Base-by-base conservation (phyloP, 2,329 filamentous ascomycete species). In the Xylariomycetidae sp. region DNA sequence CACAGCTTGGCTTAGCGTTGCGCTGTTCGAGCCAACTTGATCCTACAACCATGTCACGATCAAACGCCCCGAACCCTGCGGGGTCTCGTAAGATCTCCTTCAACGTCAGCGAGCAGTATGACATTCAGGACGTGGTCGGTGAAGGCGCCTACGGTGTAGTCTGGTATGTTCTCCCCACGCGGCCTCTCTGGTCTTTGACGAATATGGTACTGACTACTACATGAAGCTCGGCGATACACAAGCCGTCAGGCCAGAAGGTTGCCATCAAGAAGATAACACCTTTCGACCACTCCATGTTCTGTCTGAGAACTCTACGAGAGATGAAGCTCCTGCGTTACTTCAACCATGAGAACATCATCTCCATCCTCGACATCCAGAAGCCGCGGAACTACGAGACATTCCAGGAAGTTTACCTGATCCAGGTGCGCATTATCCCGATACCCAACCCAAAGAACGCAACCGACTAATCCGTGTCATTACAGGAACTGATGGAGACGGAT, bases 251-350 rank as follows among this genome's bases (percentile, higher is more conserved):
- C 43, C 92, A 98, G 65, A 96, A 96, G 67, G 92, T 98, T 40
- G 92, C 92, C 41, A 98, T 98, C 73, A 98, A 98, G 75, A 98
- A 98, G 76, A 98, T 98, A 55, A 96, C 89, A 0, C 92, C 92
- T 5, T 98, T 98, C 64, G 92, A 98, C 57, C 92, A 96, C 62
- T 95, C 88, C 59, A 95, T 95, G 89, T 95, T 95, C 73, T 95
- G 90, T 61, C 69, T 98, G 54, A 76, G 92, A 60, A 98, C 92
- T 1, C 72, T 98, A 47, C 88, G 92, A 63, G 92, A 98, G 68
- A 98, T 98, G 92, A 98, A 98, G 76, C 74, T 98, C 37, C 70
- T 98, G 54, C 79, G 92, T 54, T 96, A 98, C 67, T 98, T 98
- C 72, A 98, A 96, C 68, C 92, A 98, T 60, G 92, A 98, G 67